Base-by-base conservation (phyloP, 805 yeast genomes). In the Lachancea kluyveri region DNA sequence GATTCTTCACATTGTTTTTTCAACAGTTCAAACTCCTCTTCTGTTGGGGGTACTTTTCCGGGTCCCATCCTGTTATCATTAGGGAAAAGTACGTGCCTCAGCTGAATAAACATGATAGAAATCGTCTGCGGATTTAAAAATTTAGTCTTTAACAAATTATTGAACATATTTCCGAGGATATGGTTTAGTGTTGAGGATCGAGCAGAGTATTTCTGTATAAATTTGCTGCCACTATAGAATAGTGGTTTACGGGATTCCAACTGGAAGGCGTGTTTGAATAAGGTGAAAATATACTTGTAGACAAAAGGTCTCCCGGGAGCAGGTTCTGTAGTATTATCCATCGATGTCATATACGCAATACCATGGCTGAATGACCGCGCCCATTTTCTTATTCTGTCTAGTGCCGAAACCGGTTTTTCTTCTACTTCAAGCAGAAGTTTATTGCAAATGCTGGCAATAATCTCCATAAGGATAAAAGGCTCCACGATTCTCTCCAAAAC, bases 21-120 rank as follows among this genome's bases (percentile, higher is more conserved):
- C 15, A 60, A 45, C 3, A 40, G 40, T 17, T 48, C 54, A 34
- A 64, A 62, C 36, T 68, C 71, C 14, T 50, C 60, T 1, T 48
- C 55, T 8, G 52, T 48, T 1, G 77, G 75, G n/a, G 59, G 52
- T 3, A 54, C 44, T 14, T 68, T 45, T 4, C 69, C 60, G 3
- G 71, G 69, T 0, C 77, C 77, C 68, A 72, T 63, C n/a, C 49
- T 48, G 10, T 64, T 68, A 45, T 72, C 74, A 16, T 50, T 52
- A 3, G 77, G 76, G 37, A 71, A 72, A n/a, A 71, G 40, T 18
- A 54, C 47, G 18, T 52, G 48, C 31, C 76, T 48, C 3, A 60
- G 39, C 9, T 45, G 41, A n/a, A 43, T 42, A 5, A 68, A 17
- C 3, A 52, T 26, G 2, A 33, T 33, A 2, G 46, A 43, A 8